These are phyloP conservation scores for Magnaporthiopsis incrustans DNA, from an alignment of 2,329 filamentous ascomycete genomes.

Conservation along the genomic window DNA sequence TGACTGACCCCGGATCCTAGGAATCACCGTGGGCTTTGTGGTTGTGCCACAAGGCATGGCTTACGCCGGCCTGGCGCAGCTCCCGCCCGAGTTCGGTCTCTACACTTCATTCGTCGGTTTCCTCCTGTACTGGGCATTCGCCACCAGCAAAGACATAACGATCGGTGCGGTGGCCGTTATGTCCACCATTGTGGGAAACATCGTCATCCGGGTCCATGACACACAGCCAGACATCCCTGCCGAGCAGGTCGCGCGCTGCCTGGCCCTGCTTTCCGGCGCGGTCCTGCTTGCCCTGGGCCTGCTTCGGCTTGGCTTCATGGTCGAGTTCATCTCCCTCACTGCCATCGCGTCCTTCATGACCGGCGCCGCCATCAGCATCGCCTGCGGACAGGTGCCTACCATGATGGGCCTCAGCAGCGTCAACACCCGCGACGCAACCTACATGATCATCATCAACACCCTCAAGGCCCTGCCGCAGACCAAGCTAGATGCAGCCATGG, in stretches of 20 bases:
- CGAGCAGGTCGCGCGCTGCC: slow-evolving; percentile 33
- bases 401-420: slow-evolving; percentile 34
- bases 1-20: neutral
- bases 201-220: slow-evolving; percentile 29
- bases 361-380: slow-evolving; percentile 41
- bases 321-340: slow-evolving; percentile 43
- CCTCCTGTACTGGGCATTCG: slow-evolving; percentile 75
- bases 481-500: slow-evolving; percentile 62
- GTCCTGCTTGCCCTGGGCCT: slow-evolving; percentile 38
- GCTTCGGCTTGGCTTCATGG: slow-evolving; percentile 38
- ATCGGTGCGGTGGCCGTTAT: slow-evolving; percentile 57
- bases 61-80: slow-evolving; percentile 63
- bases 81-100: slow-evolving; percentile 62
- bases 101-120: slow-evolving; percentile 81
- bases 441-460: slow-evolving; percentile 35
- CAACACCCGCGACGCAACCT: slow-evolving; percentile 36
- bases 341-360: slow-evolving; percentile 45
- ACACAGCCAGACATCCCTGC: slow-evolving; percentile 24
- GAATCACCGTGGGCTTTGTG: slow-evolving; percentile 30
- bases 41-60: slow-evolving; percentile 77
- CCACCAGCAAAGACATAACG: slow-evolving; percentile 78
- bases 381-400: slow-evolving; percentile 36
- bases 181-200: slow-evolving; percentile 41
- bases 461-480: slow-evolving; percentile 32
- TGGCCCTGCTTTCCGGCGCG: slow-evolving; percentile 36